Base-by-base conservation (phyloP, 2,329 filamentous ascomycete genomes). In the Aureobasidium sp. region DNA sequence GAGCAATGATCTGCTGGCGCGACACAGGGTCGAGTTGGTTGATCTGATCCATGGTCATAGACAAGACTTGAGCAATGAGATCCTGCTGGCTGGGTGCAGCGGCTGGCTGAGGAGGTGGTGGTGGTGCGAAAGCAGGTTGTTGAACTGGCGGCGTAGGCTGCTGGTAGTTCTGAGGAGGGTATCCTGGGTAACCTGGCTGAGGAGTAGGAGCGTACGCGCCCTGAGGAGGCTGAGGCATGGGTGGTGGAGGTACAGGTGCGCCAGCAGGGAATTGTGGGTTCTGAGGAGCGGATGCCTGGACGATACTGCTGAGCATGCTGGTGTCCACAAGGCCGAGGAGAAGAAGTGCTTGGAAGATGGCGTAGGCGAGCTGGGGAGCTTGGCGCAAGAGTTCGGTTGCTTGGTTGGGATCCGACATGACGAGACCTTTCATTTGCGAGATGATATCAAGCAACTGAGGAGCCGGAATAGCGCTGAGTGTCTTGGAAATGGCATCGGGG, bases 271-370 rank as follows among this genome's bases (percentile, higher is more conserved):
- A 69, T 46, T 71, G 72, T 15, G 70, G 41, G 68, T 68, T 62
- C 48, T 68, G 68, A 50, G 75, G 71, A 36, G 72, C 73, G 10
- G 57, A 60, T 5, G 79, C 76, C 70, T 95, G 89, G 59, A 97
- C 82, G 34, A 97, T 90, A 5, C 88, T 87, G 65, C 87, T 84
- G 61, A 97, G 86, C 3, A 91, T 87, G 68, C 87, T 87, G 15
- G 90, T 89, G 63, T 94, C 93, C 62, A 97, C 91, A 10, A 97
- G 85, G 50, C 91, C 91, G 84, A 97, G 94, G 41, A 97, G 84
- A 2, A 97, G 84, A 10, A 97, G 83, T 27, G 92, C 89, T 76
- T 97, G 93, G 77, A 97, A 97, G 67, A 97, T 88, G 63, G 94
- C 94, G 70, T 96, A 97, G 5, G 90, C 86, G 48, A 99, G 85